Evolutionary conservation across 768 basidiomycete genomes (phyloP).

Genomic region (Phanerochaete sordida): DNA sequence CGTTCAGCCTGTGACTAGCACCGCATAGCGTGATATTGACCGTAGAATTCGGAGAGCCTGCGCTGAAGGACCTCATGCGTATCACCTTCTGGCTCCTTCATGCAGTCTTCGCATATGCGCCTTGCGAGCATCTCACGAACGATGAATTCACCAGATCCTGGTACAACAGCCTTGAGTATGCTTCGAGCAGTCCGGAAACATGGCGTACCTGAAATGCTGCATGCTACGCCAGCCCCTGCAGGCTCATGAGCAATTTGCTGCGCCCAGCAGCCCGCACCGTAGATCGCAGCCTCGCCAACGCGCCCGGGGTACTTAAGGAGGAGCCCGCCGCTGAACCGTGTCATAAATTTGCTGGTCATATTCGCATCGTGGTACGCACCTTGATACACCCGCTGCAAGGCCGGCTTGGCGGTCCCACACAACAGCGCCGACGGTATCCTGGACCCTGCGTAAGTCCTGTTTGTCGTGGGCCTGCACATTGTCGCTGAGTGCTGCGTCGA

Average conservation of each 20-base stretch:
- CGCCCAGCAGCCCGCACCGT: slow-evolving; percentile 79
- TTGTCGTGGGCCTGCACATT: background rate
- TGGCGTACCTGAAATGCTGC: slow-evolving; percentile 62
- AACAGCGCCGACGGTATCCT: slow-evolving; percentile 85
- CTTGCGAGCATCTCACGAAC: slow-evolving; percentile 53
- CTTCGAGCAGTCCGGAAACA: background rate
- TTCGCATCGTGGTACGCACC: slow-evolving; percentile 32
- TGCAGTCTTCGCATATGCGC: slow-evolving; percentile 45
- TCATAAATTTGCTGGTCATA: no score
- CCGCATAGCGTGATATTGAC: slow-evolving; percentile 26
- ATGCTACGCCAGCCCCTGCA: slow-evolving; percentile 43
- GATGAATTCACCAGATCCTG: slow-evolving; percentile 75
- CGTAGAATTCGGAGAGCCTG: slow-evolving; percentile 47
- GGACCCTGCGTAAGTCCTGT: slow-evolving; percentile 35
- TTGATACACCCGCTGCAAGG: slow-evolving; percentile 73
- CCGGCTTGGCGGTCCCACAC: slow-evolving; percentile 42
- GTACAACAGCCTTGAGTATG: background rate
- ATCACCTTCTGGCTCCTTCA: slow-evolving; percentile 36
- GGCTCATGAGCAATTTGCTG: background rate
- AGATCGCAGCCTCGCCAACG: slow-evolving; percentile 73
- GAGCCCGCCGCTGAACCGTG: slow-evolving; percentile 61
- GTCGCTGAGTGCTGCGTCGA: slow-evolving; percentile 23
- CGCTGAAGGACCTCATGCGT: slow-evolving; percentile 50
- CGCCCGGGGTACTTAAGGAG: slow-evolving; percentile 72
- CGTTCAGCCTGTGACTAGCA: background rate